Evolutionary conservation across 2,329 filamentous ascomycete species (phyloP).

Genomic region (Meredithiella fracta): DNA sequence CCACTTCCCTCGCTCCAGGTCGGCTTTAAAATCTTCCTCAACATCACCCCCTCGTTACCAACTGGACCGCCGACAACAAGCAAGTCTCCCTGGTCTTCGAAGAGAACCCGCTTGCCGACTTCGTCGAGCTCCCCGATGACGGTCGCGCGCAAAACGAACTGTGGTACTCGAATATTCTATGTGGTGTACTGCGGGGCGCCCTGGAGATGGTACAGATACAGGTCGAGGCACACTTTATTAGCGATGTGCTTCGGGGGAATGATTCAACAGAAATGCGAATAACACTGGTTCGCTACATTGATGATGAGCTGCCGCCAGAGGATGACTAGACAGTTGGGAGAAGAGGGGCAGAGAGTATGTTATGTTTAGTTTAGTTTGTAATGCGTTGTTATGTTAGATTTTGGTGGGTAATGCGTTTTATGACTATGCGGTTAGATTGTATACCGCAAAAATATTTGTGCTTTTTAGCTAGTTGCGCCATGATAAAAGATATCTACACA

Average conservation of each 20-base stretch:
- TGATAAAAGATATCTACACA: background rate
- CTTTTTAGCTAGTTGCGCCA: background rate
- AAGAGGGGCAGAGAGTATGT: background rate
- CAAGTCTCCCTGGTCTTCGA: conserved; percentile 94
- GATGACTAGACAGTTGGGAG: conserved; percentile 53
- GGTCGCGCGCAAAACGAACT: conserved; percentile 88
- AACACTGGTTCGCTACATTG: conserved; percentile 80
- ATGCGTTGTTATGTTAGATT: background rate
- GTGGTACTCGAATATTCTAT: conserved; percentile 97
- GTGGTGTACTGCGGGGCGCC: conserved; percentile 76
- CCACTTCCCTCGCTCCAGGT: conserved; percentile 37
- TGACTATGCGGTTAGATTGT: background rate
- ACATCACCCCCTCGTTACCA: conserved; percentile 88
- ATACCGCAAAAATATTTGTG: background rate
- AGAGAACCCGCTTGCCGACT: conserved; percentile 91
- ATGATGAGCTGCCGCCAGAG: conserved; percentile 92
- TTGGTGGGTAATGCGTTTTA: background rate
- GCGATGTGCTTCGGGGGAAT: conserved; percentile 79
- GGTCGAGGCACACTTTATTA: conserved; percentile 91
- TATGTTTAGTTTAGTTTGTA: background rate
- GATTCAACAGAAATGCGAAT: conserved; percentile 97
- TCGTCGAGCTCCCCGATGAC: conserved; percentile 93
- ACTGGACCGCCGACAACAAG: conserved; percentile 92
- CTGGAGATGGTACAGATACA: conserved; percentile 99
- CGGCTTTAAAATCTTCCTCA: conserved; percentile 97